Evolutionary conservation across 345 rosid genomes (phyloP).

Genomic region (Alliaria petiolata): DNA sequence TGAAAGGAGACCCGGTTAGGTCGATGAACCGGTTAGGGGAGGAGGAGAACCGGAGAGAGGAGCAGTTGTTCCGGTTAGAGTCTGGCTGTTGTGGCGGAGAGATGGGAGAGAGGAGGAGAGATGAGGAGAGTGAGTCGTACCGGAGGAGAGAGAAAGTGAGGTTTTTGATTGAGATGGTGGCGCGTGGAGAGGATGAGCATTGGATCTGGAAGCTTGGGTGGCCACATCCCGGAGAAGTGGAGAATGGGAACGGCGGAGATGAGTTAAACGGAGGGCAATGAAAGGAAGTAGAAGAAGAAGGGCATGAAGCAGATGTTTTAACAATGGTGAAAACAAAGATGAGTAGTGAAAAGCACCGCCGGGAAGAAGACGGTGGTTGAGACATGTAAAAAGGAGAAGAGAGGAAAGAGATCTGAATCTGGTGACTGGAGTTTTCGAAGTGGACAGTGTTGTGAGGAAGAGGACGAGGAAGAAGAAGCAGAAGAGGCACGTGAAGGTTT

Average conservation of each 20-base stretch:
- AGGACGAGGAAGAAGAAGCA: constrained; percentile 15
- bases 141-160: constrained; percentile 53
- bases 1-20: constrained; percentile 67
- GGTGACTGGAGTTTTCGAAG: constrained; percentile 8
- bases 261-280: constrained; percentile 73
- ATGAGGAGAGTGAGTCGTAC: constrained; percentile 49
- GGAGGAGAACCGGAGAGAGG: constrained; percentile 33
- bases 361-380: constrained; percentile 2
- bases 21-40: constrained; percentile 44
- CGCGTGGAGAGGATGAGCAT: constrained; percentile 57
- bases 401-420: constrained; percentile 19
- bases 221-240: constrained; percentile 65
- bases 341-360: constrained; percentile 9
- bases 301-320: constrained; percentile 23
- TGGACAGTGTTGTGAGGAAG: constrained; percentile 15
- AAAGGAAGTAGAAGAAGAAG: constrained; percentile 23
- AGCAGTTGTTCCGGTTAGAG: constrained; percentile 17
- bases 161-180: constrained; percentile 60
- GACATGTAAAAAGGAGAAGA: constrained; percentile 23
- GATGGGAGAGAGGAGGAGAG: constrained; percentile 35
- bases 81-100: not conserved
- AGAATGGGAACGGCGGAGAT: constrained; percentile 69
- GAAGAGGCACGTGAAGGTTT: constrained; percentile 30
- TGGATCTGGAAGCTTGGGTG: constrained; percentile 74
- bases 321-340: constrained; percentile 18